Percentiles rank a stretch among this genome's conserved stretches.
Evolutionary conservation across 305 asterid genomes (phyloP).

Genomic region (Fraxinus dipetala): DNA sequence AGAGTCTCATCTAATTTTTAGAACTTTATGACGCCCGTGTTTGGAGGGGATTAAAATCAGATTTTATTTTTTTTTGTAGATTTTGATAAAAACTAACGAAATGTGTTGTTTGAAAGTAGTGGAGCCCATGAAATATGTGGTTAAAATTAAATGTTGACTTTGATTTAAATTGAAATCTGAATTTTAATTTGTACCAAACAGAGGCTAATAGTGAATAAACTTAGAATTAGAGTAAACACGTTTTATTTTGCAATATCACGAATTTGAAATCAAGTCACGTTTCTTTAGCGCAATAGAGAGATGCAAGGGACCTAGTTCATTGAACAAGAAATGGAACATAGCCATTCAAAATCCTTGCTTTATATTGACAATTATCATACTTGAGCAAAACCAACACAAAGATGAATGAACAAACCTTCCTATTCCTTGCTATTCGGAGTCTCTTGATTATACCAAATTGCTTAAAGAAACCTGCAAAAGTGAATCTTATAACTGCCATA

Average conservation of each 20-base stretch:
- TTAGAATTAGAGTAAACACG: neutral
- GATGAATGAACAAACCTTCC: slow-evolving; percentile 51
- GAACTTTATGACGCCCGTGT: too few relatives aligned
- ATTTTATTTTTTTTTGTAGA: too few relatives aligned
- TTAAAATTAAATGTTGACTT: too few relatives aligned
- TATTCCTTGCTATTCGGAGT: slow-evolving; percentile 75
- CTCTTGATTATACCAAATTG: slow-evolving; percentile 87
- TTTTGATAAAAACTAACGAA: too few relatives aligned
- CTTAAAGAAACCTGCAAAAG: slow-evolving; percentile 73
- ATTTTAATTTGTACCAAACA: too few relatives aligned
- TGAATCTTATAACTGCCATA: neutral
- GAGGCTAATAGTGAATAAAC: neutral
- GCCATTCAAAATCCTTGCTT: neutral
- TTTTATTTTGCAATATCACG: neutral
- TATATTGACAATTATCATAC: neutral
- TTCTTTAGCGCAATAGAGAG: neutral
- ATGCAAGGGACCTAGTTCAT: neutral
- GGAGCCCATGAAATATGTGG: too few relatives aligned
- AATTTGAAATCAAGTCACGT: neutral
- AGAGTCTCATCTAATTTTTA: too few relatives aligned
- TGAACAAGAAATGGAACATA: neutral
- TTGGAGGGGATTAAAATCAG: too few relatives aligned
- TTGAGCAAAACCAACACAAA: neutral
- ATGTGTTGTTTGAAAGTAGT: too few relatives aligned
- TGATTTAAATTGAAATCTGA: too few relatives aligned